A percentile compares a stretch with the other conserved stretches of the same genome.
Conservation (phyloP, 176 grass and related monocot genomes). For the Musa itinerans region DNA sequence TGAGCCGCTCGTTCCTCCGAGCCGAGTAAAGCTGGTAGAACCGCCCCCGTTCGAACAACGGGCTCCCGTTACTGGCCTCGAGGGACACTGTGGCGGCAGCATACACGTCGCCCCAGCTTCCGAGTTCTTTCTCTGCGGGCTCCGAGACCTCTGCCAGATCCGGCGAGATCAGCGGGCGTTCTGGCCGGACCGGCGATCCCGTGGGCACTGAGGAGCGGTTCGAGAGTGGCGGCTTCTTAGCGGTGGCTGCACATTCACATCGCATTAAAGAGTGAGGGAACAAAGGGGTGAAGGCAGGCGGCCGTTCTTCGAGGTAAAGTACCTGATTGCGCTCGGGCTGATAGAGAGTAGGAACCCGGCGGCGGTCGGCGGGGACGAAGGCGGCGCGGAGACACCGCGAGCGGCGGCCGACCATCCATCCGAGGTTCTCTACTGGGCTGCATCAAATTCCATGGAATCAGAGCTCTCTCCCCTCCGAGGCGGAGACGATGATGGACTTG, state of each 20-base stretch:
- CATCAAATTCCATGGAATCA: no score
- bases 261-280: neutral
- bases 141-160: conserved; percentile 20
- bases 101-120: conserved; percentile 10
- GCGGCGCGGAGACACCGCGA: conserved; percentile 60
- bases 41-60: conserved; percentile 70
- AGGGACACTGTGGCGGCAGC: conserved; percentile 3
- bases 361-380: conserved; percentile 53
- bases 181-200: conserved; percentile 26
- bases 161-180: conserved; percentile 20
- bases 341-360: conserved; percentile 16
- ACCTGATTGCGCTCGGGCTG: conserved; percentile 38
- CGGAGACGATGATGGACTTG: no score
- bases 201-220: conserved; percentile 38
- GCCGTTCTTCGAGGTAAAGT: neutral
- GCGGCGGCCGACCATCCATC: conserved; percentile 56
- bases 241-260: conserved; percentile 23
- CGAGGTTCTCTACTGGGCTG: neutral
- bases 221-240: conserved; percentile 30
- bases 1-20: conserved; percentile 67
- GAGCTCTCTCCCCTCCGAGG: no score
- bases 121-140: conserved; percentile 27
- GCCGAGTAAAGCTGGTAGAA: conserved; percentile 78
- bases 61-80: conserved; percentile 10
- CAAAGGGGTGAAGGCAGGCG: neutral